A percentile compares a stretch with the other conserved stretches of the same genome.
These are phyloP conservation scores for Ustilago esculenta DNA, from an alignment of 1,284 basidiomycete species.

Conservation along the genomic window DNA sequence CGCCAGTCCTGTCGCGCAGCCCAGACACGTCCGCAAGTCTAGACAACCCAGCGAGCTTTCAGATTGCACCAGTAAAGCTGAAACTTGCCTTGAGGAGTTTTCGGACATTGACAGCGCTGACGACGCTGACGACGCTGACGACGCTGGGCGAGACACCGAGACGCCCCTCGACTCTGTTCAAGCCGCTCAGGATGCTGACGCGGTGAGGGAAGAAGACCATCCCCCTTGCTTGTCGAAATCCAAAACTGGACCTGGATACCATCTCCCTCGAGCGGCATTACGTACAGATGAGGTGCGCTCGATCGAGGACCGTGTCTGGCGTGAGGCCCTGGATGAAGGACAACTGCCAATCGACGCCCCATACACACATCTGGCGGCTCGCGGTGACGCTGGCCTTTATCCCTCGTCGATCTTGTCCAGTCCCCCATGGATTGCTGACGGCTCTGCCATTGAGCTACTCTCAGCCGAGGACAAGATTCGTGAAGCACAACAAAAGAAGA, in stretches of 20 bases:
- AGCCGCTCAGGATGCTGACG: background rate
- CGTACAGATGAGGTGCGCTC: slow-evolving; percentile 38
- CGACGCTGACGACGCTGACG: background rate
- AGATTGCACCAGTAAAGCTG: slow-evolving; percentile 38
- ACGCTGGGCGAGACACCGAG: too few relatives aligned
- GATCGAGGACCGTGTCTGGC: slow-evolving; percentile 51
- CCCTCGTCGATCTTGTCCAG: slow-evolving; percentile 20
- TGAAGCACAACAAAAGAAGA: slow-evolving; percentile 5
- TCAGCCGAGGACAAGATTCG: slow-evolving; percentile 15
- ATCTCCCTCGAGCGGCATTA: slow-evolving; percentile 31
- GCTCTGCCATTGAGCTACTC: slow-evolving; percentile 31
- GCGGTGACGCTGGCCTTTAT: slow-evolving; percentile 17
- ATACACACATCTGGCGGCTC: slow-evolving; percentile 52
- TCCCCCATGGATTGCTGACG: slow-evolving; percentile 14
- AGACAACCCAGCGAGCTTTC: slow-evolving; percentile 22
- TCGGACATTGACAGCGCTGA: slow-evolving; percentile 10
- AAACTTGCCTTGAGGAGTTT: slow-evolving; percentile 27
- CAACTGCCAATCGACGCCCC: slow-evolving; percentile 51
- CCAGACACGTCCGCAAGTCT: background rate
- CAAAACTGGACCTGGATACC: background rate
- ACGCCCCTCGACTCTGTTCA: background rate
- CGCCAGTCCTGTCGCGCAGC: background rate
- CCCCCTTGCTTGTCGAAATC: background rate
- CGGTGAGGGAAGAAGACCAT: background rate
- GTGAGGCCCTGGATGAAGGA: slow-evolving; percentile 40